phyloP scores from a whole-genome alignment of 371 early-diverging fungal species.

The Syncephalastrum racemosum region DNA sequence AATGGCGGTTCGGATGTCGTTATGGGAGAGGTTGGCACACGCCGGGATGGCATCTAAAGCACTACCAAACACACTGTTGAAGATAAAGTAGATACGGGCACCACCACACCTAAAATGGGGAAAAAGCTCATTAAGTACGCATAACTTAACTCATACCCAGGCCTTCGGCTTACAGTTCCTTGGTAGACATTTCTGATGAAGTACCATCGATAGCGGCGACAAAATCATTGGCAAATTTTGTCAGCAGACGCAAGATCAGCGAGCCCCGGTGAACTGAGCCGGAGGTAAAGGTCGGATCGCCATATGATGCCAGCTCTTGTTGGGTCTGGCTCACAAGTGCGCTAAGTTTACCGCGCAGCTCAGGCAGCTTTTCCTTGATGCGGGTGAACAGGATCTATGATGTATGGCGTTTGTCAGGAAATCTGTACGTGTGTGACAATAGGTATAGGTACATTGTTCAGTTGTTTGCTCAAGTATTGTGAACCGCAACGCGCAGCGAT shows the following conservation, averaged over 20 bases:
- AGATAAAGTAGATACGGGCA: constrained; percentile 88
- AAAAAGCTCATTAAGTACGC: neutral
- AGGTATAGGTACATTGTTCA: constrained; percentile 23
- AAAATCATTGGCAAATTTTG: constrained; percentile 80
- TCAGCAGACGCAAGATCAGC: constrained; percentile 75
- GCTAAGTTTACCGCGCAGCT: constrained; percentile 79
- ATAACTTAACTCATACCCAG: neutral
- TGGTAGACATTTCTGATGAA: constrained; percentile 81
- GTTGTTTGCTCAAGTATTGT: constrained; percentile 26
- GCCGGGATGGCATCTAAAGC: constrained; percentile 78
- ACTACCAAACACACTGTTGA: constrained; percentile 81
- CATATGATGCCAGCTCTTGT: constrained; percentile 76
- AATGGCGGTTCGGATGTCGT: constrained; percentile 87
- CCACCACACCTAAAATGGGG: constrained; percentile 65
- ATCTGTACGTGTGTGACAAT: neutral
- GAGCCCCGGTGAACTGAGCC: constrained; percentile 63
- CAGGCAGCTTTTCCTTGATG: constrained; percentile 81
- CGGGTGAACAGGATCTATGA: constrained; percentile 73
- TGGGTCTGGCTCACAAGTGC: constrained; percentile 77
- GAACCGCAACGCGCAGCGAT: constrained; percentile 74
- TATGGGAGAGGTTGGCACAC: constrained; percentile 72
- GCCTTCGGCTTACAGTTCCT: constrained; percentile 68
- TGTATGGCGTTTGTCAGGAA: no score
- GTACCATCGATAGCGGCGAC: constrained; percentile 82
- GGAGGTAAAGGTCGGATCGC: constrained; percentile 59